Evolutionary conservation across 257 asterid species (phyloP), one percentile per base, ranked within the genome.

Genomic region (Nicotiana benthamiana): DNA sequence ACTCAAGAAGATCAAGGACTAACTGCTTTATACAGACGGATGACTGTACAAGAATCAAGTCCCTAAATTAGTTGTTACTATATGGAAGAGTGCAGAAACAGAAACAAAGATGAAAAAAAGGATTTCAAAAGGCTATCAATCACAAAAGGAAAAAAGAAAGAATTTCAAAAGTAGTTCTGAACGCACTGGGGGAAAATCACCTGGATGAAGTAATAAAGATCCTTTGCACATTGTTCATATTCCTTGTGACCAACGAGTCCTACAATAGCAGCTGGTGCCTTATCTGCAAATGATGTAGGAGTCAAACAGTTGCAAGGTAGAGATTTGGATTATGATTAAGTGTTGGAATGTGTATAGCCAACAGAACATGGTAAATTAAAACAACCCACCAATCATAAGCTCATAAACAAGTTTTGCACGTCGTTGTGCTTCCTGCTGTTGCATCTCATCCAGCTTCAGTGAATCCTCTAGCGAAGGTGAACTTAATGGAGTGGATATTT

Each of bases 191-290:
- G 6, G 11, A 11, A 52, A 52, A 77, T 89, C 64, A 95, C 99
- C 99, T 95, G 98, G 85, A 95, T 87, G 93, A 93, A 95, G 82
- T 87, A 92, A 87, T 95, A 93, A 75, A 95, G 93, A 89, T 95
- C 99, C 86, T 88, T 90, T 16, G 93, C 98, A 84, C 97, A 93
- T 53, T 89, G 91, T 86, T 93, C 98, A 77, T 95, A 95, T 83
- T 93, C 97, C 86, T 86, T 92, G 46, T 83, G 88, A 77, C 99
- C 99, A 88, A 95, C 97, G 81, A 95, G 93, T 64, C 99, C 91
- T 8, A 93, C 98, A 56, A 93, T 86, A 82, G 97, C 91, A 86
- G 92, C 90, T 77, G 99, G 98, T 40, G 98, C 97, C 86, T 91
- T 93, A 75, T 95, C 99, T 95, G 97, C 87, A 83, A 80, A 32